Evolutionary conservation across 148 eudicot species (phyloP), one percentile per base, ranked within the genome.

Genomic region (Cornus controversa): DNA sequence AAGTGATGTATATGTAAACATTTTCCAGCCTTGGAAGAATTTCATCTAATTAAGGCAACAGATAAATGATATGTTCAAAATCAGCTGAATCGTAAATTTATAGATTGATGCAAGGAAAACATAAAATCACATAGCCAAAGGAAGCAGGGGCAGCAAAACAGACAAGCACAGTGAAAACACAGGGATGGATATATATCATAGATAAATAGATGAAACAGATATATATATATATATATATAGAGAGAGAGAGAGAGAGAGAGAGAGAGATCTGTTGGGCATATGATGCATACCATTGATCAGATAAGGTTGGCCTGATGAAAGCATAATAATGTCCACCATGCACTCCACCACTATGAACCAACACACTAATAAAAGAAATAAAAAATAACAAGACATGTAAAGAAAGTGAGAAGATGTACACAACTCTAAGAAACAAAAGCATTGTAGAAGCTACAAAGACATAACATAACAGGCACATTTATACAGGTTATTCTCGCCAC

Each of bases 321-420:
- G 98, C 98, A 84, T 91, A 93, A 85, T 93, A 93, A 80, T 93
- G 96, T 68, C 98, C 98, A 60, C 98, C 96, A 74, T 91, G 91
- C 71, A 91, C 93, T 20, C 96, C 98, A 65, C 96, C 98, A 78
- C 98, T 93, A 81, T 93, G 98, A 74, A 93, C 98, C 94, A 93
- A 82, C 76, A 93, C 92, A 83, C 98, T 93, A 89, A 77, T 22
- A 73, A 34, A 25, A 53, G 14, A 42, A 89, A 77, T 22, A 73
- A 34, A 25, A 53, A 22, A 42, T 47, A 58, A 83, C 20, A 31
- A 9, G 28, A 25, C 42, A 28, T 60, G 60, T 42, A 67, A 75
- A 69, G 47, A 74, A 29, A 62, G 23, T 66, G 13, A 75, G 42
- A 9, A 24, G 37, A 67, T 50, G 26, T 14, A 15, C n/a, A 26